Base-by-base conservation (phyloP, 306 rosid species). In the Vigna hirtella region DNA sequence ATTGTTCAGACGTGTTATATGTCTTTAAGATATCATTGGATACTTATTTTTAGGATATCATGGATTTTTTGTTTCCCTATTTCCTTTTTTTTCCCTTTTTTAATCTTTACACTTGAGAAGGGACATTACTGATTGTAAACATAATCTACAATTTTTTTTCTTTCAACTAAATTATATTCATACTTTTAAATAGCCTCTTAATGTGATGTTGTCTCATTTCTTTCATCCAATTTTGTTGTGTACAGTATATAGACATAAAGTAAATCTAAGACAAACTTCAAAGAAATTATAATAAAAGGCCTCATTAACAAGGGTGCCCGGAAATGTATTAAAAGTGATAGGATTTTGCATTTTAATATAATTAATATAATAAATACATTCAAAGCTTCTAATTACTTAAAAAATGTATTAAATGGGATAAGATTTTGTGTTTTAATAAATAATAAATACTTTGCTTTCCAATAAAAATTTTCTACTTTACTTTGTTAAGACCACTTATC, bases 361-460 rank as follows among this genome's bases (percentile, higher is more conserved):
- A n/a, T 64, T 2, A 1, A 63, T 59, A 62, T 4, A 38, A n/a
- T 64, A 64, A 36, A 64, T 36, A 36, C 49, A 36, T 16, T 3
- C 9, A 63, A 63, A 34, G 45, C 13, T 65, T 65, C 50, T 15
- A 65, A 17, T n/a, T 36, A 65, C 9, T 38, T 3, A 64, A 64
- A 63, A n/a, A 36, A 64, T 64, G 28, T 17, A 38, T 64, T 38
- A 65, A 63, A 38, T 36, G 2, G 28, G 30, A 8, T 9, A 9
- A 2, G 47, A 42, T 42, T 7, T n/a, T 38, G 30, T 64, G 3
- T 38, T 64, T 34, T 2, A 1, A 40, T 0, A 63, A 6, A 62
- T 4, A 38, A 36, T 64, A 36, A 36, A 36, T 36, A 36, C 49
- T 64, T 58, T 63, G 48, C n/a, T 63, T 65, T 65, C 70, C 24